Base-by-base conservation (phyloP, 345 rosid species). In the Aquilaria yunnanensis region DNA sequence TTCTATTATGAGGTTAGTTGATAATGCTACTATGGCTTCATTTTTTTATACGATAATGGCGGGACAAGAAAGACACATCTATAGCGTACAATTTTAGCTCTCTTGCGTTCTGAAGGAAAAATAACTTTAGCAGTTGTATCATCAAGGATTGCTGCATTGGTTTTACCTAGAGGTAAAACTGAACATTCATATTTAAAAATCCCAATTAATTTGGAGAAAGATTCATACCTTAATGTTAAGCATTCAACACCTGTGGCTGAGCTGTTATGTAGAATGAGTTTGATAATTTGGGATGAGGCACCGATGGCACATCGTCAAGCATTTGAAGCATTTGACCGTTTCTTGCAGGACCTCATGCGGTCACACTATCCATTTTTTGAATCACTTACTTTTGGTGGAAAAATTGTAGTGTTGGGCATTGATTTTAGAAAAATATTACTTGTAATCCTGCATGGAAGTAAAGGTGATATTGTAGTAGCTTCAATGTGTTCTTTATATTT, bases 221-320 rank as follows among this genome's bases (percentile, higher is more conserved):
- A 32, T 4, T 23, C 23, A 23, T 7, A 4, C 30, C 52, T 45
- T n/a, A 12, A 37, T n/a, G 50, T 63, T 10, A 30, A 1, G 3
- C n/a, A 2, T 3, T 5, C 23, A 50, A 63, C 10, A 10, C 32
- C 9, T 3, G 1, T 49, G 0, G 56, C 66, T 0, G 6, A 62
- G 32, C 13, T 62, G 33, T 2, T 49, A 11, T 13, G 30, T 10
- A 9, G 47, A 31, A 14, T 46, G 2, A 12, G 14, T 5, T n/a
- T 63, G 57, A 49, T 62, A 50, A 34, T 63, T 10, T 63, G 66
- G 66, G 66, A 63, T 63, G 57, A 63, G 47, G 66, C 66, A 0
- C 66, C 43, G 2, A 63, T 63, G 66, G 23, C 11, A 0, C 51
- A 63, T 10, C 31, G 47, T 6, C 12, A 34, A 2, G 9, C 46